These are phyloP conservation scores for Taxillus chinensis DNA, from an alignment of 164 flowering plant species.

Conservation along the genomic window DNA sequence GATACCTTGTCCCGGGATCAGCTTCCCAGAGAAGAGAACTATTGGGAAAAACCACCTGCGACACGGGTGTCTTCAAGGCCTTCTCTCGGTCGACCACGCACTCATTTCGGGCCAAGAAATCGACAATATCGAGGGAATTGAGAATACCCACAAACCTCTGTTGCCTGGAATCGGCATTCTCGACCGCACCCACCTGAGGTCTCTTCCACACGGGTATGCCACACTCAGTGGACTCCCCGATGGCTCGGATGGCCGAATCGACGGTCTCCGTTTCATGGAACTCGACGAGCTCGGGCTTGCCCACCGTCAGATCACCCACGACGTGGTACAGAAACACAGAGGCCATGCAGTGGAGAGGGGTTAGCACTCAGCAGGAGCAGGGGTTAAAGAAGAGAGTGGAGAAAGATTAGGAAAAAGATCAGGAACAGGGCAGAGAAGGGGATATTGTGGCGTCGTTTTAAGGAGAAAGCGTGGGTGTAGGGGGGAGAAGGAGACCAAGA, in stretches of 20 bases:
- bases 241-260: slow-evolving; percentile 70
- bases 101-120: slow-evolving; percentile 55
- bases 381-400: slow-evolving; percentile 54
- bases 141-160: slow-evolving; percentile 88
- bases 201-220: slow-evolving; percentile 85
- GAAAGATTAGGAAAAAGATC: slow-evolving; percentile 51
- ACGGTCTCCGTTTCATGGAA: slow-evolving; percentile 72
- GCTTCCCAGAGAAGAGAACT: slow-evolving; percentile 61
- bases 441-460: not conserved
- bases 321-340: slow-evolving; percentile 87
- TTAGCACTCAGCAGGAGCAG: not conserved
- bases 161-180: slow-evolving; percentile 57
- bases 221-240: slow-evolving; percentile 77
- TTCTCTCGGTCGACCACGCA: slow-evolving; percentile 67
- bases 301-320: slow-evolving; percentile 95
- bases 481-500: too few relatives aligned
- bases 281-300: slow-evolving; percentile 83
- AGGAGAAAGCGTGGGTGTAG: not conserved
- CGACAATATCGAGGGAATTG: slow-evolving; percentile 73
- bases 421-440: slow-evolving; percentile 42
- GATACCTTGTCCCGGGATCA: slow-evolving; percentile 90
- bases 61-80: slow-evolving; percentile 79
- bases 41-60: slow-evolving; percentile 63
- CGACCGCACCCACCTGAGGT: slow-evolving; percentile 30
- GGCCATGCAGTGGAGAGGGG: slow-evolving; percentile 39